A percentile compares a stretch with the other conserved stretches of the same genome.
These are phyloP conservation scores for Berberis vulgaris DNA, from an alignment of 164 flowering plant genomes.

Conservation along the genomic window DNA sequence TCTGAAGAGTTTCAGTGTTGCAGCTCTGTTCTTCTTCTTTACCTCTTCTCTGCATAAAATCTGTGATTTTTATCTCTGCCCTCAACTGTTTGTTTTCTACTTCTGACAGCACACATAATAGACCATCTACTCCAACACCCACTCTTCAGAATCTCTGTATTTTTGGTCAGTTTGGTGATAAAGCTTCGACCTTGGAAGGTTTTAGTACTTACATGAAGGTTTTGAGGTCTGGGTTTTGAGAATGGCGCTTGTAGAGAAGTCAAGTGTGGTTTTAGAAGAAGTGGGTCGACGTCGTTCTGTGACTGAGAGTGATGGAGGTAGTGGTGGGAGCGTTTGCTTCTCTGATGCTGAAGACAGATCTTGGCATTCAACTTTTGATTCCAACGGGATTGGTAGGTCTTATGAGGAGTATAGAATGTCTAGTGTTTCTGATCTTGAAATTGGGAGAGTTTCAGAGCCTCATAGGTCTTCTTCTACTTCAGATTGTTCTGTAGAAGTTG, in stretches of 20 bases:
- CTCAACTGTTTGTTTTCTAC: too few relatives aligned
- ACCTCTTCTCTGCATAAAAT: neutral
- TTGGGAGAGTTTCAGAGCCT: constrained; percentile 26
- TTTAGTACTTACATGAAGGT: too few relatives aligned
- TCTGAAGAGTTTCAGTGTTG: too few relatives aligned
- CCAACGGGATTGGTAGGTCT: constrained; percentile 35
- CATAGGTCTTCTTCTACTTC: constrained; percentile 44
- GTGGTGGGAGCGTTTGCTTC: constrained; percentile 8
- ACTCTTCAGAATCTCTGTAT: too few relatives aligned
- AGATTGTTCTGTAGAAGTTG: constrained; percentile 37
- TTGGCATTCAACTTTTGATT: constrained; percentile 26
- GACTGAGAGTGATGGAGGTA: constrained; percentile 9
- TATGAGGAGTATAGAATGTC: constrained; percentile 44
- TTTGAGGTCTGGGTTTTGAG: neutral
- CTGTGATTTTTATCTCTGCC: neutral
- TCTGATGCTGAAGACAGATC: constrained; percentile 33
- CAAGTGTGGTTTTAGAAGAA: constrained; percentile 20
- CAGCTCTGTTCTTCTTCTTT: neutral
- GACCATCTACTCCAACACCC: too few relatives aligned
- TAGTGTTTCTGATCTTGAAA: constrained; percentile 37
- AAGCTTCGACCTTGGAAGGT: too few relatives aligned
- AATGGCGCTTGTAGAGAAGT: constrained; percentile 29
- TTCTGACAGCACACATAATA: too few relatives aligned
- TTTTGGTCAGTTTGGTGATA: too few relatives aligned
- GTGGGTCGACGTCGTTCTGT: constrained; percentile 9